These are phyloP conservation scores for Fusarium siculi DNA, from an alignment of 2,329 filamentous ascomycete species.

Conservation along the genomic window DNA sequence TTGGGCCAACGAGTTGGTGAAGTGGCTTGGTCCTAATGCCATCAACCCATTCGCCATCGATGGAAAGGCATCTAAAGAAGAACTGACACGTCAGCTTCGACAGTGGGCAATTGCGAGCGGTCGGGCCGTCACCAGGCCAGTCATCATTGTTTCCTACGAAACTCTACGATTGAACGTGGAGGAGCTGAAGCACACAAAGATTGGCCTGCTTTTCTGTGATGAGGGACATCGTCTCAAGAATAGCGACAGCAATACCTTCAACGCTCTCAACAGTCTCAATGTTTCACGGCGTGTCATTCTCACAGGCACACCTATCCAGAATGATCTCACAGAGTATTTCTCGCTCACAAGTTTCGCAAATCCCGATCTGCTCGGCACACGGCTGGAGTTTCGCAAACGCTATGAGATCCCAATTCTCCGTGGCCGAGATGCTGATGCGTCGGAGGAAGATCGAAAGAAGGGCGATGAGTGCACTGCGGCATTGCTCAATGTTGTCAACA, in stretches of 20 bases:
- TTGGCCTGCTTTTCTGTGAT: slow-evolving; percentile 93
- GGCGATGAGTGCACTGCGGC: slow-evolving; percentile 87
- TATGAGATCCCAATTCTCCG: slow-evolving; percentile 93
- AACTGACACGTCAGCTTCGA: slow-evolving; percentile 86
- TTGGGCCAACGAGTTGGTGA: slow-evolving; percentile 96
- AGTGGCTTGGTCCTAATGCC: slow-evolving; percentile 94
- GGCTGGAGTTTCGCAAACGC: slow-evolving; percentile 90
- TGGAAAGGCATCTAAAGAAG: slow-evolving; percentile 94
- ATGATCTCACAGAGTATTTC: slow-evolving; percentile 98
- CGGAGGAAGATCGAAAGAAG: slow-evolving; percentile 81
- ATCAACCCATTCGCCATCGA: slow-evolving; percentile 95
- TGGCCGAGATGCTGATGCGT: slow-evolving; percentile 89
- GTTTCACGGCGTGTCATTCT: slow-evolving; percentile 93
- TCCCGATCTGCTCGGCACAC: slow-evolving; percentile 87
- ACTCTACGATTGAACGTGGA: slow-evolving; percentile 91
- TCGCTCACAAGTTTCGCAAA: slow-evolving; percentile 96
- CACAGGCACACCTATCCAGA: slow-evolving; percentile 97
- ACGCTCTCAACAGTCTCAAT: slow-evolving; percentile 87
- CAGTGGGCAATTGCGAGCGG: slow-evolving; percentile 96
- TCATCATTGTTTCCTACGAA: slow-evolving; percentile 98
- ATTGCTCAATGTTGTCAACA: slow-evolving; percentile 88
- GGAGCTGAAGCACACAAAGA: slow-evolving; percentile 87
- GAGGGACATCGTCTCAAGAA: slow-evolving; percentile 98
- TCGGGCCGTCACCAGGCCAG: slow-evolving; percentile 87
- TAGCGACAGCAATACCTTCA: slow-evolving; percentile 94